Conservation (phyloP, 176 grass and related monocot genomes). For the Bonia amplexicaulis region DNA sequence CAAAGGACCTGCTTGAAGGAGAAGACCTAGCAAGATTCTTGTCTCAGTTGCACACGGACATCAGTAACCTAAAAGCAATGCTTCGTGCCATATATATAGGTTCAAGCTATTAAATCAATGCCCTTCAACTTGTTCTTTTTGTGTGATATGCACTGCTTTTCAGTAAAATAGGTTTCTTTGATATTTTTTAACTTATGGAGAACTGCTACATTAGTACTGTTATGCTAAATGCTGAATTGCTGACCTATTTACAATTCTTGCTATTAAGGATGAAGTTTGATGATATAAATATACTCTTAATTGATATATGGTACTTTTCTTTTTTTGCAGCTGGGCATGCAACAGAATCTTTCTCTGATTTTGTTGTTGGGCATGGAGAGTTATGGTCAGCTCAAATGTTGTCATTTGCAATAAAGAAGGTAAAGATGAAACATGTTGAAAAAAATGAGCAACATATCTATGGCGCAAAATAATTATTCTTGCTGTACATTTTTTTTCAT, state of each 20-base stretch:
- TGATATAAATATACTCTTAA: background rate
- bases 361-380: conserved; percentile 94
- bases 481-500: background rate
- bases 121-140: background rate
- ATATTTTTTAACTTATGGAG: background rate
- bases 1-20: conserved; percentile 85
- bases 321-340: conserved; percentile 86
- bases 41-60: conserved; percentile 64
- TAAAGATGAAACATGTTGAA: background rate
- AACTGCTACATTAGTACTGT: background rate
- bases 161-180: background rate
- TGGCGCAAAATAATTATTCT: background rate
- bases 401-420: conserved; percentile 88
- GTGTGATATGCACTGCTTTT: background rate
- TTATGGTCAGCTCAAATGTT: conserved; percentile 97
- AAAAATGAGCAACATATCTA: background rate
- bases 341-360: conserved; percentile 95
- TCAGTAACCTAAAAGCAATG: conserved; percentile 91
- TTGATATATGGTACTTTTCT: background rate
- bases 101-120: conserved; percentile 23
- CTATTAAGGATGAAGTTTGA: background rate
- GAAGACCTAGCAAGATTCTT: conserved; percentile 89
- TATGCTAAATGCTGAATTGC: background rate
- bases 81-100: conserved; percentile 96
- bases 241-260: background rate